Base-by-base conservation (phyloP, 2,329 filamentous ascomycete species). In the Botrytis galanthina region DNA sequence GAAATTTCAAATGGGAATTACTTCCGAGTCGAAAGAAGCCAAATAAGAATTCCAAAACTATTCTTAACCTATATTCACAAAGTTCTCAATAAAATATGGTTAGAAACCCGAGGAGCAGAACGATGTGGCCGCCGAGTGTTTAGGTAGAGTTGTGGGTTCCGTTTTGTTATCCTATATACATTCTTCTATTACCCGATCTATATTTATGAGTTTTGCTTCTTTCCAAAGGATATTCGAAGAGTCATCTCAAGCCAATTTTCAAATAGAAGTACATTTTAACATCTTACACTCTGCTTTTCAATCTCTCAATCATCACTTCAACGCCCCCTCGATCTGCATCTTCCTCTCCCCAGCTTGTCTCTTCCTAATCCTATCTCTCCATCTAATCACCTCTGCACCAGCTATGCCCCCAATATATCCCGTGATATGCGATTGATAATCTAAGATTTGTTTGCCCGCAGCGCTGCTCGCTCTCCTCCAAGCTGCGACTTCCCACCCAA, bases 401-500 rank as follows among this genome's bases (percentile, higher is more conserved):
- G 71, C 76, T 26, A 81, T 76, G 3, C 83, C 83, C 42, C 78
- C 74, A 29, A 75, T 62, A 74, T 82, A 80, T 0, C 83, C 83
- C 3, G 80, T 79, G 35, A 84, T 61, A 81, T 84, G 83, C 10
- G 81, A 80, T 70, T 79, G 79, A 75, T 83, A 80, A 77, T 84
- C 83, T 26, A 83, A 73, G n/a, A 74, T 76, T 42, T 74, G n/a
- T 44, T 59, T 74, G 1, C 71, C 26, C 26, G 37, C 29, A 48
- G 62, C 63, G 10, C 66, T 73, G 29, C 46, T 57, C 60, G 29
- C 71, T 75, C 32, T 71, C 70, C 83, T 85, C 63, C 86, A 83
- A n/a, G 66, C 75, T 86, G 78, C 14, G 82, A 84, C n/a, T 29
- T 86, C 82, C 37, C 89, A 77, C 77, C 89, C 87, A 57, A 88